phyloP scores from a whole-genome alignment of 257 asterid species.

The Avicennia marina region DNA sequence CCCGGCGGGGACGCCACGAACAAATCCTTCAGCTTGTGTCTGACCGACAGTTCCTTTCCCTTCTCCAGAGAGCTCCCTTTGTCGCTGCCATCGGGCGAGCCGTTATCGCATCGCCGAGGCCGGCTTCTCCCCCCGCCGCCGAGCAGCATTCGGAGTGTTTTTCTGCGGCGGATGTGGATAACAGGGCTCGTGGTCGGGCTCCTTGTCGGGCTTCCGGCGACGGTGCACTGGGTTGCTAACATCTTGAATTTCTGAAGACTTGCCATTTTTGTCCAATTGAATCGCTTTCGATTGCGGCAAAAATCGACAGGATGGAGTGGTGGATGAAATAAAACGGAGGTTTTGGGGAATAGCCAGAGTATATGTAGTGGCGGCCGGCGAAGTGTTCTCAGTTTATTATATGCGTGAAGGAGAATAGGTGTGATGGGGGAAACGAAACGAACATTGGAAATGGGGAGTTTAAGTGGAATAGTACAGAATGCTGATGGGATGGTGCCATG shows the following conservation, averaged over 20 bases:
- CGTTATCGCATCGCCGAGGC: no score
- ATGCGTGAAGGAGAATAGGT: no score
- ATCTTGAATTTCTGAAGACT: constrained; percentile 88
- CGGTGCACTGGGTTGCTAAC: constrained; percentile 75
- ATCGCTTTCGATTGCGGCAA: no score
- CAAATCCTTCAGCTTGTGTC: constrained; percentile 57
- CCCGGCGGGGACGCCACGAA: constrained; percentile 75
- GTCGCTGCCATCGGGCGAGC: background rate
- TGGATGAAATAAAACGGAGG: no score
- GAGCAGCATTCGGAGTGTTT: constrained; percentile 83
- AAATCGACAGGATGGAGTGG: no score
- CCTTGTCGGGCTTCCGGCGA: constrained; percentile 72
- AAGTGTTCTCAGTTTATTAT: no score
- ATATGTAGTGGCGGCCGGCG: no score
- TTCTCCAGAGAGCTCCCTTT: background rate
- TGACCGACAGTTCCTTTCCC: constrained; percentile 19
- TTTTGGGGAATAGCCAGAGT: no score
- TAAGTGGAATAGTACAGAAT: no score
- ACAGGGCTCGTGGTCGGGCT: constrained; percentile 90
- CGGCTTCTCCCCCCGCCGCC: constrained; percentile 34
- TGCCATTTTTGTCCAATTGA: constrained; percentile 48
- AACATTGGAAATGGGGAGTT: no score
- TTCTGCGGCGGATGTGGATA: constrained; percentile 83
- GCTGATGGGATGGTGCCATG: no score
- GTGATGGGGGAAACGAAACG: no score